A percentile compares a stretch with the other conserved stretches of the same genome.
These are phyloP conservation scores for Staphylotrichum longicolle DNA, from an alignment of 495 filamentous ascomycete species.

Conservation along the genomic window DNA sequence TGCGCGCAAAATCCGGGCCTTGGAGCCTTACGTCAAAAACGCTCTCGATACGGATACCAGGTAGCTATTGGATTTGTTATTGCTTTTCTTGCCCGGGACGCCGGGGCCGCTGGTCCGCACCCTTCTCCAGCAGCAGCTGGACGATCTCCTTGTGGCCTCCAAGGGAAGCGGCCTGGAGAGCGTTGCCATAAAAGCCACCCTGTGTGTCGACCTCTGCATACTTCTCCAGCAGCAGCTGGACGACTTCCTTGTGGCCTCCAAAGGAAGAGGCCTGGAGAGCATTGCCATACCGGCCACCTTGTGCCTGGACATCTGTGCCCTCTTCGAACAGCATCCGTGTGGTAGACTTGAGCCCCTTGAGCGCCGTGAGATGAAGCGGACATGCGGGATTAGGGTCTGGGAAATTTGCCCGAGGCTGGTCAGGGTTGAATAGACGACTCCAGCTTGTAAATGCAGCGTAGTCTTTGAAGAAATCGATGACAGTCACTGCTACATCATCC, in stretches of 20 bases:
- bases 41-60: no score
- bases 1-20: slow-evolving; percentile 26
- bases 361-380: neutral
- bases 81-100: no score
- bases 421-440: slow-evolving; percentile 1
- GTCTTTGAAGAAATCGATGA: neutral
- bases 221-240: neutral
- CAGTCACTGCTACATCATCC: neutral
- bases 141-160: no score
- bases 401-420: neutral
- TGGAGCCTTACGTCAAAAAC: no score
- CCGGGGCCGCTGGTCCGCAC: no score
- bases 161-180: no score
- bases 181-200: no score
- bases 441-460: neutral
- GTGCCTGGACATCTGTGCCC: no score
- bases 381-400: neutral
- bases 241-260: neutral
- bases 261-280: neutral
- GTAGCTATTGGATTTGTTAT: no score
- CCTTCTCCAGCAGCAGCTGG: neutral
- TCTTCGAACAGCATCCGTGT: neutral
- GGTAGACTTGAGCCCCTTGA: neutral
- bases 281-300: neutral
- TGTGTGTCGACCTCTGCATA: neutral